Base-by-base conservation (phyloP, 1,284 basidiomycete genomes). In the Marasmius fiardii region DNA sequence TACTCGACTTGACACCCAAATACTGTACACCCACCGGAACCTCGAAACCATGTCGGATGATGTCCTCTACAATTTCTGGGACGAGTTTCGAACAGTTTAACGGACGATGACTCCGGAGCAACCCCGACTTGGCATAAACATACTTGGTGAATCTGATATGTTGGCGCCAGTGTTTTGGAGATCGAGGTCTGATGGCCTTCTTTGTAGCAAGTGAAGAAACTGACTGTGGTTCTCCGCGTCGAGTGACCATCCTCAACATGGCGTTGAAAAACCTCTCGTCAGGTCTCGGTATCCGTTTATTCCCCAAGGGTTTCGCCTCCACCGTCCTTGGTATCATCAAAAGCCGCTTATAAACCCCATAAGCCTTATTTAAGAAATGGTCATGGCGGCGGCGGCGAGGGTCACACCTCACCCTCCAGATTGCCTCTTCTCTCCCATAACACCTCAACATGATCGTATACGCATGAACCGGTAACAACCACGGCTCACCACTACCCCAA, bases 371-470 rank as follows among this genome's bases (percentile, higher is more conserved):
- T 31, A 31, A 31, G 28, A 31, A 31, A 31, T 31, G 28, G 28
- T 10, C 10, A 53, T 39, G 39, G 21, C 5, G 57, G 45, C 34
- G 45, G 20, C 51, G 24, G 52, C 24, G 53, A 39, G 16, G 10
- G 7, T 21, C 35, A 65, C 69, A 61, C n/a, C 67, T 68, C 43
- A 8, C 11, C 18, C 43, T 33, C 20, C 28, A 14, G 12, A 31
- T 14, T n/a, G 72, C 74, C 63, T 84, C 76, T 0, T 69, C 66
- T n/a, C n/a, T n/a, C 1, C 74, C 79, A 63, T 89, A 90, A 44
- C 81, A 73, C 53, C 83, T 75, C 55, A 92, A 66, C 82, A 92
- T 88, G 48, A 80, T 70, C 1, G 87, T 91, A 67, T 90, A 92
- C 1, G 85, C 83, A 16, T 83, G 74, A 2, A 85, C 70, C 3